Conservation (phyloP, 139 green algal genomes). For the Gonium pectorale region DNA sequence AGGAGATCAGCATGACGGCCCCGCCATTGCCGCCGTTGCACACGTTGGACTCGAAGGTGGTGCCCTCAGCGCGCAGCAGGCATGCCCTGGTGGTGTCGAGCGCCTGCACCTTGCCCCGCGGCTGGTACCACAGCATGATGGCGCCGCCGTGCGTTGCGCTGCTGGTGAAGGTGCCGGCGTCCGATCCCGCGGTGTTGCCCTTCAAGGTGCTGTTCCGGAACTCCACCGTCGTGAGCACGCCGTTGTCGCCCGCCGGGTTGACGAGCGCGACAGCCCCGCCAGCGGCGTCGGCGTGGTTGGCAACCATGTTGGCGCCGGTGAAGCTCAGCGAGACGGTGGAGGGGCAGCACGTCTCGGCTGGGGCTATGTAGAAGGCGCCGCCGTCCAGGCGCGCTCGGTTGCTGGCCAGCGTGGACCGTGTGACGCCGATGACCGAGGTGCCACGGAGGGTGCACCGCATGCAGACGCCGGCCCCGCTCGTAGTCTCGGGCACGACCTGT, state of each 20-base stretch:
- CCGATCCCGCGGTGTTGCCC: not conserved
- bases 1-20: constrained; percentile 10
- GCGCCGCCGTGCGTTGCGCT: not conserved
- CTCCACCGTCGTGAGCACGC: too few species aligned
- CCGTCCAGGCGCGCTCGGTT: not conserved
- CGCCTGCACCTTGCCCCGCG: not conserved
- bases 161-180: not conserved
- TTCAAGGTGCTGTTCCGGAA: constrained; percentile 3
- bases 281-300: not conserved
- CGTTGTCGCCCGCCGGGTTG: too few species aligned
- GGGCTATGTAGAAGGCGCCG: not conserved
- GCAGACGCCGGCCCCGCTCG: too few species aligned
- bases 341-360: not conserved
- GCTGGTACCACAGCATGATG: not conserved
- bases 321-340: not conserved
- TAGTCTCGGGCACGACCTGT: too few species aligned
- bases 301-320: not conserved
- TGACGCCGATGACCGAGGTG: too few species aligned
- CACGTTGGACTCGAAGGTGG: not conserved
- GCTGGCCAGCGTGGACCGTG: too few species aligned
- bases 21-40: constrained; percentile 14
- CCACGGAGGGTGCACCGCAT: too few species aligned
- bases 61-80: not conserved
- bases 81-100: not conserved
- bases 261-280: not conserved